Evolutionary conservation across 176 grass and related monocot species (phyloP), one percentile per base, ranked within the genome.

Genomic region (Zoysia pacifica): DNA sequence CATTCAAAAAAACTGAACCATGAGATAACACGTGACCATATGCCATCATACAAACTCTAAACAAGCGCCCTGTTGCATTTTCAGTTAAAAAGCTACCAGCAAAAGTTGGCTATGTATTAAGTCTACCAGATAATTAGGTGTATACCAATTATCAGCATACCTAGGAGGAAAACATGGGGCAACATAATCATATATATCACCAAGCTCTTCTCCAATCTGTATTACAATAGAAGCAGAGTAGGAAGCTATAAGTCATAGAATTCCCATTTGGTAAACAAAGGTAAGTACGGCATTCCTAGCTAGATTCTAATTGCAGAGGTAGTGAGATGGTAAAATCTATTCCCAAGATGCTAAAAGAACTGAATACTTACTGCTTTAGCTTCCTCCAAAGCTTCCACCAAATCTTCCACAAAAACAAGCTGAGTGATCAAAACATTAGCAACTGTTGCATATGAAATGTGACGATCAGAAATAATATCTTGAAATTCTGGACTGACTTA

Each of bases 141-240:
- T 66, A 56, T 73, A 78, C 18, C 35, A 37, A 19, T 61, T 20
- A 73, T 82, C 45, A 46, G 48, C 83, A 72, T 88, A 99, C 97
- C 97, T 99, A 78, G 90, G 93, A 79, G 97, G 97, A 78, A 99
- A 99, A 89, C 97, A 99, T 82, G 97, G 97, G 39, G 97, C 97
- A 50, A 99, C 97, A 75, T 99, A 96, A 62, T 99, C 97, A 86
- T 99, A 99, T 78, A 99, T 99, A 94, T 99, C 93, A 51, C 88
- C 88, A 83, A 99, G 97, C 84, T 99, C 97, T n/a, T 93, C 90
- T 18, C 90, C 97, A 82, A 99, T 96, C 97, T 96, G 86, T 50
- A 89, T 83, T 62, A 35, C 37, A 82, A 84, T 62, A 73, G 18
- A 46, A 86, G 18, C n/a, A 85, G 49, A 67, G 56, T 15, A 87